Percentiles rank a stretch among this genome's conserved stretches.
Conservation (phyloP, 768 basidiomycete genomes). For the Tricholoma matsutake region DNA sequence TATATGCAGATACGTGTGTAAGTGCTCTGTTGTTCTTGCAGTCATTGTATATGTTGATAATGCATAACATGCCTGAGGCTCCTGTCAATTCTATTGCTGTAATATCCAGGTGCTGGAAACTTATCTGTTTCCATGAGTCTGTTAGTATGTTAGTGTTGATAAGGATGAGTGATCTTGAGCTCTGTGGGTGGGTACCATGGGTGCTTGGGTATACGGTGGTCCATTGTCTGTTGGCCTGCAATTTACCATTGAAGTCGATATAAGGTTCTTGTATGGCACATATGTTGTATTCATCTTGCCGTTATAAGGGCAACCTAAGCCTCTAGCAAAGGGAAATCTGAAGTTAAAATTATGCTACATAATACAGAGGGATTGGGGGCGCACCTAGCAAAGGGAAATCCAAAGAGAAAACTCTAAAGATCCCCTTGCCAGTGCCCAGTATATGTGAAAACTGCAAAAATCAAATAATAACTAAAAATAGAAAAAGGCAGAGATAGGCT, state of each 20-base stretch:
- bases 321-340: too few relatives aligned
- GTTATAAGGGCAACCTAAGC: too few relatives aligned
- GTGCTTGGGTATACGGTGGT: constrained; percentile 7
- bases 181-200: constrained; percentile 3
- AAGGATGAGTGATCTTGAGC: neutral
- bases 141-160: neutral
- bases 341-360: too few relatives aligned
- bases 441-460: too few relatives aligned
- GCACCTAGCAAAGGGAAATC: too few relatives aligned
- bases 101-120: constrained; percentile 17
- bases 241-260: neutral
- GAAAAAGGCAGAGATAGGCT: too few relatives aligned
- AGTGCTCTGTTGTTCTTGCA: constrained; percentile 7
- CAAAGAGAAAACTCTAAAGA: too few relatives aligned
- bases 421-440: too few relatives aligned
- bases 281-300: too few relatives aligned
- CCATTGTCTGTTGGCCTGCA: neutral
- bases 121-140: neutral
- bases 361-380: too few relatives aligned
- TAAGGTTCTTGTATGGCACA: too few relatives aligned
- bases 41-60: constrained; percentile 41
- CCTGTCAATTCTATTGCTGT: constrained; percentile 11
- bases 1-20: constrained; percentile 12
- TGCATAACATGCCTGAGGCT: constrained; percentile 12
- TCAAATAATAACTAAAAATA: too few relatives aligned